Evolutionary conservation across 352 stramenopile species (phyloP).

Genomic region (Blastocystis sp.): DNA sequence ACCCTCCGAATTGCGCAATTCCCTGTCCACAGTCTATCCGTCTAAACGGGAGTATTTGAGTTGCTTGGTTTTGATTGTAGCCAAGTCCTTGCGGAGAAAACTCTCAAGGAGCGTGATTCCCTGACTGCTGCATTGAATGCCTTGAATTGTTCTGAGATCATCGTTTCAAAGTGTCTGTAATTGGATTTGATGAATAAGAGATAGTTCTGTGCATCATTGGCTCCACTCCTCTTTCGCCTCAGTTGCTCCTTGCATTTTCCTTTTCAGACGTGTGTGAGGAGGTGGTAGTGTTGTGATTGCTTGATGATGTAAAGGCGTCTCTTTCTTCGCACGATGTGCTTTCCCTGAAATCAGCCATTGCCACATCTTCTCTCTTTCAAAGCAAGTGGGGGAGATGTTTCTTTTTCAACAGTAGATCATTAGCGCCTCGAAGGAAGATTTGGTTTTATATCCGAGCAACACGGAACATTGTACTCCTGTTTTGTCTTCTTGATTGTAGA

Average conservation of each 20-base stretch:
- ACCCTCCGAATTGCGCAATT: neutral
- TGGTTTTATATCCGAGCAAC: neutral
- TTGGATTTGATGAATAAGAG: neutral
- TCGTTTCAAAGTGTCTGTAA: conserved; percentile 35
- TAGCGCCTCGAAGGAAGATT: neutral
- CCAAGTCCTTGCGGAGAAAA: neutral
- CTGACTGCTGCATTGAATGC: neutral
- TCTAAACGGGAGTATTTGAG: conserved; percentile 39
- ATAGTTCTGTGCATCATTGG: conserved; percentile 5
- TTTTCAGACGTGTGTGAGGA: neutral
- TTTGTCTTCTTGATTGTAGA: neutral
- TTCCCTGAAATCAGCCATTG: neutral
- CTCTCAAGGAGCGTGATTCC: neutral
- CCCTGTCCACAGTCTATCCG: neutral
- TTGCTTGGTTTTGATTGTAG: conserved; percentile 2
- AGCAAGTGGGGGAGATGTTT: neutral
- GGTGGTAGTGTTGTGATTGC: neutral
- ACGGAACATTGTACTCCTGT: neutral
- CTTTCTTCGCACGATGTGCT: neutral
- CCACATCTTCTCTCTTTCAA: neutral
- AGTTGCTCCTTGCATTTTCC: neutral
- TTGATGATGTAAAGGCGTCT: neutral
- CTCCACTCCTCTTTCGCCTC: neutral
- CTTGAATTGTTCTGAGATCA: neutral
- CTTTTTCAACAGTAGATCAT: neutral